Evolutionary conservation across 2,329 filamentous ascomycete genomes (phyloP).

Genomic region (Diplodia corticola): DNA sequence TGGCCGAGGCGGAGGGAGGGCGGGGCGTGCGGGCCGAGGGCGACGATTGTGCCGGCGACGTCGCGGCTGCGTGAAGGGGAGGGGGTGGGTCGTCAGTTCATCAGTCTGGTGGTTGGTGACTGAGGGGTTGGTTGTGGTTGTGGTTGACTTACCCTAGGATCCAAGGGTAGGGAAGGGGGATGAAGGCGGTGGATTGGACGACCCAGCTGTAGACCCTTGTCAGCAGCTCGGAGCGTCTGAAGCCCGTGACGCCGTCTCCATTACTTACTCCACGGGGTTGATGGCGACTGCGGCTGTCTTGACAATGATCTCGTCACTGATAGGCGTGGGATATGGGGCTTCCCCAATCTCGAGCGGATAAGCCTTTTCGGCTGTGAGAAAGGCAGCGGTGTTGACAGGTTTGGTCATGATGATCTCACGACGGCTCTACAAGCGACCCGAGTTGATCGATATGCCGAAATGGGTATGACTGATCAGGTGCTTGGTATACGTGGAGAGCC

Average conservation of each 20-base stretch:
- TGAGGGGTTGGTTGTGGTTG: no score
- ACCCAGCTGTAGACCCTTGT: neutral
- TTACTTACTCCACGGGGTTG: constrained; percentile 48
- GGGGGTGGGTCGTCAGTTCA: no score
- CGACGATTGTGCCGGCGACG: constrained; percentile 40
- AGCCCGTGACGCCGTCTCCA: no score
- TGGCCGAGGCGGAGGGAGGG: constrained; percentile 15
- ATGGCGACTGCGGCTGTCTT: constrained; percentile 50
- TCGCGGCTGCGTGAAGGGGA: constrained; percentile 26
- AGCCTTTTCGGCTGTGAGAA: neutral
- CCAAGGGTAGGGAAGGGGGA: constrained; percentile 32
- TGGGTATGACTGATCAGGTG: no score
- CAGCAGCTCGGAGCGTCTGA: neutral
- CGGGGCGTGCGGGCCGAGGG: constrained; percentile 29
- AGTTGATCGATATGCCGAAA: neutral
- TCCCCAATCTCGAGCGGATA: constrained; percentile 40
- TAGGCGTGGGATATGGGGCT: constrained; percentile 48
- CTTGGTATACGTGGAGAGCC: no score
- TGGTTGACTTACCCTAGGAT: constrained; percentile 32
- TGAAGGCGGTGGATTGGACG: constrained; percentile 31
- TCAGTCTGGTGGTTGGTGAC: no score
- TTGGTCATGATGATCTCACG: neutral
- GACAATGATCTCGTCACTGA: constrained; percentile 50
- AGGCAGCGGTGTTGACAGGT: constrained; percentile 9
- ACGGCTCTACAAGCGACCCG: neutral